phyloP scores from a whole-genome alignment of 768 basidiomycete species.

The Trametes elegans region DNA sequence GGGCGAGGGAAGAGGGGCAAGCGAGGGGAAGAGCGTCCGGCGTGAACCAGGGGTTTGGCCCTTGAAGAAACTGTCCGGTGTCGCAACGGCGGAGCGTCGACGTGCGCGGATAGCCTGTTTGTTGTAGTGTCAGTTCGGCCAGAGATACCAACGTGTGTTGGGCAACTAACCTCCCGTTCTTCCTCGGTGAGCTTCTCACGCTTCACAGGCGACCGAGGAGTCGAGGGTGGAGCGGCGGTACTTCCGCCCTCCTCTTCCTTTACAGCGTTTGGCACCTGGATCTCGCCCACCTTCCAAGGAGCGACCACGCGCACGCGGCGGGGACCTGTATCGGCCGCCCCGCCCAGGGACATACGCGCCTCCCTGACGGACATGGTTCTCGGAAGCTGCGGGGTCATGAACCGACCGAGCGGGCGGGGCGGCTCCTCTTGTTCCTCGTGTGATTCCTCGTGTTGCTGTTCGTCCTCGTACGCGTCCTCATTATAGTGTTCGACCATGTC shows the following conservation, averaged over 20 bases:
- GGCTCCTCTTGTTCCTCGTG: constrained; percentile 7
- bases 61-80: constrained; percentile 47
- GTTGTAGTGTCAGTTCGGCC: not conserved
- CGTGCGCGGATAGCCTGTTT: constrained; percentile 59
- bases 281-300: constrained; percentile 56
- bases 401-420: constrained; percentile 31
- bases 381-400: constrained; percentile 57
- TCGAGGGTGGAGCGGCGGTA: constrained; percentile 4
- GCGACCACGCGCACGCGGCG: constrained; percentile 47
- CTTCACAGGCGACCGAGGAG: constrained; percentile 12
- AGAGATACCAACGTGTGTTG: not conserved
- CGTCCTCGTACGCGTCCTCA: not conserved
- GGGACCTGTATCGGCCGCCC: constrained; percentile 38
- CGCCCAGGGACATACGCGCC: constrained; percentile 41
- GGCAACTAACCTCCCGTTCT: constrained; percentile 41
- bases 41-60: constrained; percentile 53
- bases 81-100: constrained; percentile 52
- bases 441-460: constrained; percentile 9
- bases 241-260: constrained; percentile 15
- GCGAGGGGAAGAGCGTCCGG: constrained; percentile 27
- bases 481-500: constrained; percentile 7
- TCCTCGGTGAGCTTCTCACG: constrained; percentile 39
- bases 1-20: constrained; percentile 23
- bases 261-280: constrained; percentile 40
- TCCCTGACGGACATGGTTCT: not conserved